Base-by-base conservation (phyloP, 805 yeast genomes). In the Metschnikowia continentalis region DNA sequence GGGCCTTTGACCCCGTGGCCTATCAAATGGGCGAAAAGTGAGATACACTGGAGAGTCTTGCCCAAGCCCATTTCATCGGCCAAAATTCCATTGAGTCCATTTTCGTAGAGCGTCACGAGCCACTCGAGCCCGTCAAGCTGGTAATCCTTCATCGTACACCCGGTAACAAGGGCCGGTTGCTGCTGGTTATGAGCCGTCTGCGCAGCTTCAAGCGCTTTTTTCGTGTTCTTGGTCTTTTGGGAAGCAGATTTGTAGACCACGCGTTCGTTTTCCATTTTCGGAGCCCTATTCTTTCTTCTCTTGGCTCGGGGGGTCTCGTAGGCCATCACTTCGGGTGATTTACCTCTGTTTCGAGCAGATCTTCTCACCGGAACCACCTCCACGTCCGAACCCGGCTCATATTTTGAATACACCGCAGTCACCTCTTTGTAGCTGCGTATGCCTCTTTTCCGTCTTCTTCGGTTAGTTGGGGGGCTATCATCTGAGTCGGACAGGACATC, bases 31-130 rank as follows among this genome's bases (percentile, higher is more conserved):
- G 89, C 81, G 3, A 90, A 60, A 53, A 92, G 75, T 0, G 96
- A 79, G 49, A 92, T 89, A 40, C 94, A 85, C 66, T 94, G 96
- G 6, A 92, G 67, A 0, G 99, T 94, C 64, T 92, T 92, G 1
- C 99, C 99, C 23, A 92, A 72, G 0, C 98, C 98, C 99, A 92
- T 92, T 66, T 92, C 98, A 69, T 94, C 98, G 0, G 98, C 98
- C 19, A 94, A 71, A 35, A 94, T 91, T 2, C 98, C 99, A 66
- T 92, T 92, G 30, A 92, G 73, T 0, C 98, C 99, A 67, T 92
- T 94, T 63, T 91, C 96, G 65, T 87, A 94, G 23, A 92, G 69
- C 0, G 96, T 86, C 13, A 85, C 79, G 39, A 94, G 70, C 98
- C 98, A 92, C 56, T 89, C 90, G 50, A 92, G 77, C 1, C 98